Evolutionary conservation across 768 basidiomycete species (phyloP).

Genomic region (Cubamyces lactineus): DNA sequence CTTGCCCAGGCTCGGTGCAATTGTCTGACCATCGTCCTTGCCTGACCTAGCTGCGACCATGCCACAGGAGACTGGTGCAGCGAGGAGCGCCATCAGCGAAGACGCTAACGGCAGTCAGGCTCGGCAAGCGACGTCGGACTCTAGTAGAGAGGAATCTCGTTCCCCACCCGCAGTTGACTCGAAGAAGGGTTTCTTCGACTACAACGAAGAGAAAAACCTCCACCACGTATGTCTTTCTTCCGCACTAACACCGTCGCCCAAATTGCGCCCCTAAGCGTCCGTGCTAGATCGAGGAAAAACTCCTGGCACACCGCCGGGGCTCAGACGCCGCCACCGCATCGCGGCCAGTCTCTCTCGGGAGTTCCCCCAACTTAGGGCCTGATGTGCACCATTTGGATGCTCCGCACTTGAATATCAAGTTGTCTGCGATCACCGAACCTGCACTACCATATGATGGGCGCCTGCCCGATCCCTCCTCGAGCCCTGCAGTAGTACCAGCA

Average conservation of each 20-base stretch:
- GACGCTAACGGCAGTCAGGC: background rate
- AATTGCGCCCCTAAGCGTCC: background rate
- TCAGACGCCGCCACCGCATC: slow-evolving; percentile 57
- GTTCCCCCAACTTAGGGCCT: slow-evolving; percentile 24
- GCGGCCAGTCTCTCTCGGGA: slow-evolving; percentile 27
- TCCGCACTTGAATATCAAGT: slow-evolving; percentile 45
- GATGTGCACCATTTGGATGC: slow-evolving; percentile 27
- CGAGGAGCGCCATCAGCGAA: background rate
- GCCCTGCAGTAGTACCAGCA: background rate
- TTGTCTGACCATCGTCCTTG: background rate
- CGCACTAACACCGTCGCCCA: background rate
- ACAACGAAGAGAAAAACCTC: slow-evolving; percentile 75
- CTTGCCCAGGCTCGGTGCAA: background rate
- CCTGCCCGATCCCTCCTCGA: slow-evolving; percentile 6
- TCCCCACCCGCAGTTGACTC: slow-evolving; percentile 48
- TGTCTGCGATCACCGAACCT: slow-evolving; percentile 40
- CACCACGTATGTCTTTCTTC: slow-evolving; percentile 57
- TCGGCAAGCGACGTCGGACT: slow-evolving; percentile 11
- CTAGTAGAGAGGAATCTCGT: slow-evolving; percentile 17
- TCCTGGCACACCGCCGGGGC: slow-evolving; percentile 63
- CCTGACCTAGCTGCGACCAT: background rate
- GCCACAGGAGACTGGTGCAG: background rate
- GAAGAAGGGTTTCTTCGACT: slow-evolving; percentile 78
- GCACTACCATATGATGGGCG: slow-evolving; percentile 1
- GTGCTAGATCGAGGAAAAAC: slow-evolving; percentile 73